Conservation (phyloP, 202 grass and related monocot genomes). For the Panicum virgatum region DNA sequence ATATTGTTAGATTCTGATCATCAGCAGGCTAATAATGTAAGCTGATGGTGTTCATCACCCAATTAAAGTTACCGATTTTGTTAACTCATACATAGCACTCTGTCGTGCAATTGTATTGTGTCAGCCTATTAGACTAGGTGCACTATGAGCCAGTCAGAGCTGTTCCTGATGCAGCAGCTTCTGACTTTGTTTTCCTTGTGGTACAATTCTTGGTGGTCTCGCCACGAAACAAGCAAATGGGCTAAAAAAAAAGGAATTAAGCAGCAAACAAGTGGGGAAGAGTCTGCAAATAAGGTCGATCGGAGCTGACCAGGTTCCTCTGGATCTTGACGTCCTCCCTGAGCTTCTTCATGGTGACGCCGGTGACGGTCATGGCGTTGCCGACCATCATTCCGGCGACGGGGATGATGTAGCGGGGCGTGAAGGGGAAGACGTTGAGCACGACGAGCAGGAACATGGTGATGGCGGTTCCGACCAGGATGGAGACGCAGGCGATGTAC, state of each 20-base stretch:
- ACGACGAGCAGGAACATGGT: conserved; percentile 69
- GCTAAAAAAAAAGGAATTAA: neutral
- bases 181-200: conserved; percentile 1
- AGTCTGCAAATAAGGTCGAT: neutral
- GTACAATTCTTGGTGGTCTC: too few relatives aligned
- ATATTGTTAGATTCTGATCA: neutral
- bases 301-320: conserved; percentile 45
- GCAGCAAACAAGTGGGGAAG: neutral
- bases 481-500: conserved; percentile 55
- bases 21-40: neutral
- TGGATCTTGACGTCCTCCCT: conserved; percentile 79
- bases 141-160: neutral
- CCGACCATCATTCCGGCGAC: conserved; percentile 83
- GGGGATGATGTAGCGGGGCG: conserved; percentile 65
- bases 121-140: neutral
- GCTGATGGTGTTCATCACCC: neutral
- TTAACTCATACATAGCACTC: too few relatives aligned
- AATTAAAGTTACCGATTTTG: neutral
- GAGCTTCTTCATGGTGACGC: conserved; percentile 85
- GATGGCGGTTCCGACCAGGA: conserved; percentile 57
- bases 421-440: conserved; percentile 69
- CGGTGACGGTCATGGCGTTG: conserved; percentile 77
- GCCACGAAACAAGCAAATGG: neutral
- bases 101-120: too few relatives aligned
- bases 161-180: neutral